Base-by-base conservation (phyloP, 345 rosid species). In the Bruguiera sexangula region DNA sequence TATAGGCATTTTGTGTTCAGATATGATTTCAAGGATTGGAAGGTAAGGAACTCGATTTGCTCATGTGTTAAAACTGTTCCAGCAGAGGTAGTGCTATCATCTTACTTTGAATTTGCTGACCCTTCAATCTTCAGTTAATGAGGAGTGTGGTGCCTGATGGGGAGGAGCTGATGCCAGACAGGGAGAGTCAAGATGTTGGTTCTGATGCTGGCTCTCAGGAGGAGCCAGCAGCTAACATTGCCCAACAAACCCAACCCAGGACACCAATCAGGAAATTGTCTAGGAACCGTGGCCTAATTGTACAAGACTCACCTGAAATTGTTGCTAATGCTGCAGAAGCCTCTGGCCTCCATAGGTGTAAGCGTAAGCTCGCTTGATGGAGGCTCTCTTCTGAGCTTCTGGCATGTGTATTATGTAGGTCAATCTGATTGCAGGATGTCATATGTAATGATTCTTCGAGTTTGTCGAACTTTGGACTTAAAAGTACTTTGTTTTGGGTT, bases 21-120 rank as follows among this genome's bases (percentile, higher is more conserved):
- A 82, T 88, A 86, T 53, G 97, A 92, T 72, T 92, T 80, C 75
- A 84, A 77, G 80, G 97, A 95, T 70, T 92, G 99, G 99, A 83
- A 95, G 96, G 98, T 88, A 83, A 16, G 64, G 8, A 52, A 58
- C 18, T 46, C 61, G 59, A 19, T 52, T 24, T 11, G 16, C 30
- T 29, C 8, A 21, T 0, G 37, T 19, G 5, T 54, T 20, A 0
- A 13, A 37, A 2, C 50, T 46, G 55, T n/a, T 30, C 10, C 19
- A 24, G 51, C 69, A 39, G 32, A 39, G 48, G 26, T 48, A 10
- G 27, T 65, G 6, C 21, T 8, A 24, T 9, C 20, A 10, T 48
- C 26, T 21, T 19, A 1, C 27, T 66, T 58, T 8, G 8, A 65
- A 8, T 26, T 56, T 21, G 30, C 11, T 0, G 58, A 22, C 51